Conservation (phyloP, 176 grass and related monocot species). For the Eleusine coracana region DNA sequence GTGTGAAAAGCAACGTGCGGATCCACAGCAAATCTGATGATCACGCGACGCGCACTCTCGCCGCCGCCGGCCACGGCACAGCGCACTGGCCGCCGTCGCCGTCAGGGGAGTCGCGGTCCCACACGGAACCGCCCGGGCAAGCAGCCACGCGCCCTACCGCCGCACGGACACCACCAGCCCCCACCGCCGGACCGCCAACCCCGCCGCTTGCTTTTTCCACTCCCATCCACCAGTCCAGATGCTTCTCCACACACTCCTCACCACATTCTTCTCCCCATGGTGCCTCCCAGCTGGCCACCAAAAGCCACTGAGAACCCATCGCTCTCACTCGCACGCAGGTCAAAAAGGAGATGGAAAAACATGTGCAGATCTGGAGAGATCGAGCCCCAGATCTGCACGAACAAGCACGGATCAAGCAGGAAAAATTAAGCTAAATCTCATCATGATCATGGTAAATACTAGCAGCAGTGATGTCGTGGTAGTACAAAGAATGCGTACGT, state of each 20-base stretch:
- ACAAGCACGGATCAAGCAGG: slow-evolving; percentile 7
- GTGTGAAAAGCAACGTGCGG: not conserved
- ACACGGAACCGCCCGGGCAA: not conserved
- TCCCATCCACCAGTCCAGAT: not conserved
- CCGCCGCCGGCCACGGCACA: not conserved
- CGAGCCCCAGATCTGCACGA: slow-evolving; percentile 20
- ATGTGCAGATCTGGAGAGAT: not conserved
- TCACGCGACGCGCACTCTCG: not conserved
- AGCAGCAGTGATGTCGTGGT: not conserved
- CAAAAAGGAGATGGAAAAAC: not conserved
- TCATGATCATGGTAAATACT: not conserved
- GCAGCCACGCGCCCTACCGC: not conserved
- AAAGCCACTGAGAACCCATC: not conserved
- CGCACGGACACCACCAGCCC: not conserved
- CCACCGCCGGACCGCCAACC: not conserved
- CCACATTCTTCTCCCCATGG: not conserved
- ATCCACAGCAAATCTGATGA: not conserved
- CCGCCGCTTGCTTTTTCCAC: not conserved
- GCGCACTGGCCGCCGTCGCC: not conserved
- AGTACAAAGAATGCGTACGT: slow-evolving; percentile 32
- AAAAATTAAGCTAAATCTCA: not conserved
- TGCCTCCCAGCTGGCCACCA: slow-evolving; percentile 34
- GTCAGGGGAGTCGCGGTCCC: not conserved
- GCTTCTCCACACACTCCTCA: not conserved
- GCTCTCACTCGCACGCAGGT: not conserved